phyloP scores from a whole-genome alignment of 768 basidiomycete species.

The Pulveroboletus sp. region DNA sequence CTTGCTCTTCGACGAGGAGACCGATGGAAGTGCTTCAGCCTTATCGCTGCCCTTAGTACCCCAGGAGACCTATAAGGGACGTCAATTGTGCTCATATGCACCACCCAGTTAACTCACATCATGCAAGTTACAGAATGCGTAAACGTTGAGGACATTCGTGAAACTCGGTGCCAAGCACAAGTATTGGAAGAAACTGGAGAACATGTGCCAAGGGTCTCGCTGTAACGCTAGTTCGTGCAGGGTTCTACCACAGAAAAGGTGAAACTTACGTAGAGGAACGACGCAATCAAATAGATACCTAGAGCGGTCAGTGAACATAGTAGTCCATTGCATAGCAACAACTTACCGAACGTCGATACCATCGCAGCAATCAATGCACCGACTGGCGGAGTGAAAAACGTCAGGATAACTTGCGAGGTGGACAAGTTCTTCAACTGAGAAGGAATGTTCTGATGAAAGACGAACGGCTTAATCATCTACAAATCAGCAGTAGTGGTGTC shows the following conservation, averaged over 20 bases:
- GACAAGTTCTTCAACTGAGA: slow-evolving; percentile 45
- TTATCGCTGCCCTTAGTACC: slow-evolving; percentile 96
- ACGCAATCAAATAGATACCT: slow-evolving; percentile 80
- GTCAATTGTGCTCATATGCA: background rate
- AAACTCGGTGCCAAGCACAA: slow-evolving; percentile 87
- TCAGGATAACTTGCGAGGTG: slow-evolving; percentile 43
- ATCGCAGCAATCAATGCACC: slow-evolving; percentile 83
- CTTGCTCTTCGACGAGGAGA: slow-evolving; percentile 79
- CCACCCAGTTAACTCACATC: slow-evolving; percentile 47
- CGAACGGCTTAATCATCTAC: background rate
- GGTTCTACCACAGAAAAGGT: background rate
- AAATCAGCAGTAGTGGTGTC: slow-evolving; percentile 11
- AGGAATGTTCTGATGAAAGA: slow-evolving; percentile 46
- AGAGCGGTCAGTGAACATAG: slow-evolving; percentile 8
- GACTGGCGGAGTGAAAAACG: slow-evolving; percentile 71
- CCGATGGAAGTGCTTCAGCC: slow-evolving; percentile 84
- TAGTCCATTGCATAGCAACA: background rate
- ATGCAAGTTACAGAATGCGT: slow-evolving; percentile 96
- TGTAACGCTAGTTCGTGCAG: slow-evolving; percentile 28
- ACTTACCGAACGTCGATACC: slow-evolving; percentile 77
- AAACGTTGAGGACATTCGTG: slow-evolving; percentile 92
- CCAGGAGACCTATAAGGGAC: slow-evolving; percentile 66
- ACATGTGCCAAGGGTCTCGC: slow-evolving; percentile 98
- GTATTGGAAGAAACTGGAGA: slow-evolving; percentile 91
- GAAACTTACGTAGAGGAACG: slow-evolving; percentile 73